Base-by-base conservation (phyloP, 352 stramenopile genomes). In the Phytopythium chamaehyphon region DNA sequence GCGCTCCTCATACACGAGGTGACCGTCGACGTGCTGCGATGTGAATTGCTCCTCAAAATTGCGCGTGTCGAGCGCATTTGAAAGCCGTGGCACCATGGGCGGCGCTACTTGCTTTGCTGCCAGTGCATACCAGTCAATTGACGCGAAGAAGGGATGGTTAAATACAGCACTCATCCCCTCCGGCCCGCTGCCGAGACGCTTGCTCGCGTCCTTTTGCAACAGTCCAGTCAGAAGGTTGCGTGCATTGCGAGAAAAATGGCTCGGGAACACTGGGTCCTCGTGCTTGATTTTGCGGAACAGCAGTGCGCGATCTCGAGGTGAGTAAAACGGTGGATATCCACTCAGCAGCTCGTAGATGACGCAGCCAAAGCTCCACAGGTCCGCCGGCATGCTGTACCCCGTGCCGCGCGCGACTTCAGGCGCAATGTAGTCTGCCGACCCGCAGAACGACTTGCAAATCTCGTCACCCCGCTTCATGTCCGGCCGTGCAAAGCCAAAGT, bases 221-320 rank as follows among this genome's bases (percentile, higher is more conserved):
- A 90, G 40, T 1, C 71, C 68, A 4, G 69, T 57, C n/a, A 94
- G 58, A 48, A 94, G 68, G 35, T 73, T 65, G 40, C 69, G 69
- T 23, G 77, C 74, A 15, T 87, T 65, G 1, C 64, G 54, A 9
- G 82, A 92, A 31, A 98, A 78, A 56, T 97, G 87, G 24, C 65
- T 69, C n/a, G 95, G 96, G 66, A 98, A 99, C 23, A 71, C 76
- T 9, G 98, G 80, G 31, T 97, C 76, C 18, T 82, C 82, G 36
- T 85, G 81, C 46, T 95, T 78, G 55, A 99, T 99, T 69, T 98
- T 99, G 55, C 95, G 86, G 62, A 99, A 99, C 26, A 99, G 76
- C 54, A 91, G 70, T 42, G 96, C 85, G 11, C 96, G 86, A 57
- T 90, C 76, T n/a, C 64, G 66, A 12, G 73, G 80, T 18, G 64